phyloP scores from a whole-genome alignment of 169 alveolate genomes.

The Babesia gibsoni region DNA sequence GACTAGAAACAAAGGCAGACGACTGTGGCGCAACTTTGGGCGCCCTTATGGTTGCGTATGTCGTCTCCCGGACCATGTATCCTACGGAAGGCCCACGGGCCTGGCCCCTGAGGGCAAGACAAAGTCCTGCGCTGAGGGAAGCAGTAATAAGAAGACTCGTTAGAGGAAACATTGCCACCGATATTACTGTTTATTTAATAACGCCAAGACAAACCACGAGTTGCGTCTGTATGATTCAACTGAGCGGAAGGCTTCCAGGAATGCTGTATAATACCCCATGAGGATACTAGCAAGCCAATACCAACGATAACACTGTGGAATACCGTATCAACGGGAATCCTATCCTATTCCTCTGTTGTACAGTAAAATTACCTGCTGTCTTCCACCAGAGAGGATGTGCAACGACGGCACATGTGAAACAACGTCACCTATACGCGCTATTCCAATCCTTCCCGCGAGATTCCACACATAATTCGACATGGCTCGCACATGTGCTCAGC shows the following conservation, averaged over 20 bases:
- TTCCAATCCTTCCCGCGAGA: no score
- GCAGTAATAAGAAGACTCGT: not conserved
- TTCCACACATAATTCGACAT: no score
- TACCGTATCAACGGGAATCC: no score
- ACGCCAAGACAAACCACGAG: not conserved
- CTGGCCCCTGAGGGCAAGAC: slow-evolving; percentile 15
- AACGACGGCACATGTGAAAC: no score
- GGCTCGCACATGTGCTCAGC: no score
- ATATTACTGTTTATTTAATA: not conserved
- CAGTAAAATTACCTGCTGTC: no score
- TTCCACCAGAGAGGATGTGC: no score
- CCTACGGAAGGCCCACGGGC: slow-evolving; percentile 4
- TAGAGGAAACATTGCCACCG: not conserved
- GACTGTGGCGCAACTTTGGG: not conserved
- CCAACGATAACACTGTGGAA: no score
- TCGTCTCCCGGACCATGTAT: not conserved
- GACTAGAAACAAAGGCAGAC: not conserved
- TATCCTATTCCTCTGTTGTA: no score
- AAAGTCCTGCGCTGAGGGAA: not conserved
- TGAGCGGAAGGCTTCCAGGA: not conserved
- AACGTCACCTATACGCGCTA: no score
- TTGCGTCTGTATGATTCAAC: slow-evolving; percentile 6
- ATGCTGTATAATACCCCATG: slow-evolving; percentile 10
- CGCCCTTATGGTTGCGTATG: not conserved
- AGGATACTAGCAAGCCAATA: not conserved